These are phyloP conservation scores for Ogataea methylovora DNA, from an alignment of 805 yeast genomes.

Conservation along the genomic window DNA sequence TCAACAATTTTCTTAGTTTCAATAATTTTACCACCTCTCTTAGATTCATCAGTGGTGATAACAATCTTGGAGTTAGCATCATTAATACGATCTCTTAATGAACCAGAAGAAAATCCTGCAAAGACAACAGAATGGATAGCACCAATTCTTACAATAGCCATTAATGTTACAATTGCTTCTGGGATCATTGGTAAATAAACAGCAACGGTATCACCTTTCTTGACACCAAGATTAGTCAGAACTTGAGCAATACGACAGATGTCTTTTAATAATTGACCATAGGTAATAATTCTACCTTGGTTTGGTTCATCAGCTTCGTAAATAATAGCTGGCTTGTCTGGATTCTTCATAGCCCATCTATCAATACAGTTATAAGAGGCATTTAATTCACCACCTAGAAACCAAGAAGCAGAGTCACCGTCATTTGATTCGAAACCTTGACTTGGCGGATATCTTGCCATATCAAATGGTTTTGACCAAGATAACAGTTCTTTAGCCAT, in stretches of 20 bases:
- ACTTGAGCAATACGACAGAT: constrained; percentile 69
- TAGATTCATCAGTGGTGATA: constrained; percentile 75
- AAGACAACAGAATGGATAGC: constrained; percentile 81
- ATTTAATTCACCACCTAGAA: constrained; percentile 70
- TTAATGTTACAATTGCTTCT: constrained; percentile 65
- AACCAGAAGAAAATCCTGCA: constrained; percentile 76
- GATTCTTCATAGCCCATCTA: constrained; percentile 66
- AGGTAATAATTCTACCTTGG: constrained; percentile 55
- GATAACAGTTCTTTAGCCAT: constrained; percentile 40
- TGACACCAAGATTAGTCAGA: constrained; percentile 55
- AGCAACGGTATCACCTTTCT: constrained; percentile 81
- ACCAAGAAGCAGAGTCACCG: constrained; percentile 61
- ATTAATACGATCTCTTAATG: constrained; percentile 61
- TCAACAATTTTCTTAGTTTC: constrained; percentile 79
- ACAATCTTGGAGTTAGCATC: constrained; percentile 69
- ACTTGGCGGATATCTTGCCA: constrained; percentile 34
- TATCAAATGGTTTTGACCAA: constrained; percentile 48
- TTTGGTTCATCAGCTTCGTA: constrained; percentile 79
- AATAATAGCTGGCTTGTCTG: constrained; percentile 65
- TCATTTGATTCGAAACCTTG: constrained; percentile 39
- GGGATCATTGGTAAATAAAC: constrained; percentile 84
- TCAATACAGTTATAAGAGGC: constrained; percentile 80
- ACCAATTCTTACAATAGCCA: constrained; percentile 76
- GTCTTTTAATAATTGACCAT: constrained; percentile 62
- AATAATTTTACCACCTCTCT: constrained; percentile 76